These are phyloP conservation scores for Ceratocystis alfenasii DNA, from an alignment of 2,329 filamentous ascomycete species.

Conservation along the genomic window DNA sequence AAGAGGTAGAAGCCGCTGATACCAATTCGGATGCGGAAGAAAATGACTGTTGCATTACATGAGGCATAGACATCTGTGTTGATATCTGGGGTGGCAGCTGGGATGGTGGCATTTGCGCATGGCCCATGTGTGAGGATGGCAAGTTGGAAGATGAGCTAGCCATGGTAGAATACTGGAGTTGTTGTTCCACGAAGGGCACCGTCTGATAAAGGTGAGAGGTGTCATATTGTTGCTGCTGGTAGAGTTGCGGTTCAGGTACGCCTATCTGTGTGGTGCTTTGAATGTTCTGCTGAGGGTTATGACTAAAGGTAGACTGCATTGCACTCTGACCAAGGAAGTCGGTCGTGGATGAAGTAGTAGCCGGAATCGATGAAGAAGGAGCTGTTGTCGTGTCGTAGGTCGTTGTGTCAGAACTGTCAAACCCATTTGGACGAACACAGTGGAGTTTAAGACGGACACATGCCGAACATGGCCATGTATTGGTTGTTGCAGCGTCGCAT, in stretches of 20 bases:
- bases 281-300: constrained; percentile 7
- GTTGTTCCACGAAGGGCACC: constrained; percentile 39
- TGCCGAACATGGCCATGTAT: constrained; percentile 93
- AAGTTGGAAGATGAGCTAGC: constrained; percentile 21
- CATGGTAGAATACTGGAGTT: constrained; percentile 35
- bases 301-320: constrained; percentile 15
- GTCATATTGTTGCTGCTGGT: constrained; percentile 29
- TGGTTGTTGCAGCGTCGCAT: constrained; percentile 92
- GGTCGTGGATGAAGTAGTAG: background rate
- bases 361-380: constrained; percentile 2
- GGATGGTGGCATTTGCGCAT: constrained; percentile 8
- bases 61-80: background rate
- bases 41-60: constrained; percentile 15
- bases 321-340: constrained; percentile 10
- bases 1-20: background rate
- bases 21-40: constrained; percentile 4
- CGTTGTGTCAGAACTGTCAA: constrained; percentile 37
- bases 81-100: background rate
- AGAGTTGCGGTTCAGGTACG: constrained; percentile 28
- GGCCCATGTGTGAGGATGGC: constrained; percentile 1
- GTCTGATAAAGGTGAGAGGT: constrained; percentile 35
- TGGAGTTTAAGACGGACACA: constrained; percentile 86
- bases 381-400: constrained; percentile 20
- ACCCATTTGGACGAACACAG: constrained; percentile 78
- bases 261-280: constrained; percentile 6